A percentile compares a stretch with the other conserved stretches of the same genome.
phyloP scores from a whole-genome alignment of 345 rosid genomes.

The Cardamine resedifolia region DNA sequence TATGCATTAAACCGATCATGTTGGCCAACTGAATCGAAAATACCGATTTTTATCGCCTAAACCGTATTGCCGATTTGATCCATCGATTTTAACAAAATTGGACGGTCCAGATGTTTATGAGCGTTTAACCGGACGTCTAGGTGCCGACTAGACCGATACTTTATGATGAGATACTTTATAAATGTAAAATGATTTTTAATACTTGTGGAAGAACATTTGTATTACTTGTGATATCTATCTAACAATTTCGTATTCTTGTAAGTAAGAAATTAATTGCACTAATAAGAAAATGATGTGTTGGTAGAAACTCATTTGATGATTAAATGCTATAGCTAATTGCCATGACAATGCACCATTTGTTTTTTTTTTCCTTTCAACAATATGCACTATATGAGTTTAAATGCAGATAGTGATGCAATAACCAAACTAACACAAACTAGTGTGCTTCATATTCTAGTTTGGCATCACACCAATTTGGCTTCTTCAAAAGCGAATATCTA shows the following conservation, averaged over 20 bases:
- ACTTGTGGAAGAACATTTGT: neutral
- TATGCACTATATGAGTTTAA: neutral
- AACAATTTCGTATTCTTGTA: neutral
- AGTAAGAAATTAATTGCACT: neutral
- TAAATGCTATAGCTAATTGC: neutral
- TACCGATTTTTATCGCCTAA: no score
- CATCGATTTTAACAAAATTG: no score
- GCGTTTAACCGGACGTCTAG: no score
- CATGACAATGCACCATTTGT: neutral
- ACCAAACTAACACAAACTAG: neutral
- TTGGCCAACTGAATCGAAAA: no score
- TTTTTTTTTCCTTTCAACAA: neutral
- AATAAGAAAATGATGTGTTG: neutral
- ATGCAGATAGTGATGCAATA: neutral
- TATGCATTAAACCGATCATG: no score
- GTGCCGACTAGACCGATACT: no score
- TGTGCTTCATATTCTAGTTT: neutral
- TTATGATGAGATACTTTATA: neutral
- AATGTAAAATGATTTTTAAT: neutral
- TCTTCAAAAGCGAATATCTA: conserved; percentile 10
- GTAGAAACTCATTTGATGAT: neutral
- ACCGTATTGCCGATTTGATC: no score
- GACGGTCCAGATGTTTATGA: no score
- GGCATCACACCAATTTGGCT: neutral
- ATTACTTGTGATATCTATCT: neutral